Percentiles rank a stretch among this genome's conserved stretches.
Conservation (phyloP, 768 basidiomycete species). For the Pleurotus cornucopiae region DNA sequence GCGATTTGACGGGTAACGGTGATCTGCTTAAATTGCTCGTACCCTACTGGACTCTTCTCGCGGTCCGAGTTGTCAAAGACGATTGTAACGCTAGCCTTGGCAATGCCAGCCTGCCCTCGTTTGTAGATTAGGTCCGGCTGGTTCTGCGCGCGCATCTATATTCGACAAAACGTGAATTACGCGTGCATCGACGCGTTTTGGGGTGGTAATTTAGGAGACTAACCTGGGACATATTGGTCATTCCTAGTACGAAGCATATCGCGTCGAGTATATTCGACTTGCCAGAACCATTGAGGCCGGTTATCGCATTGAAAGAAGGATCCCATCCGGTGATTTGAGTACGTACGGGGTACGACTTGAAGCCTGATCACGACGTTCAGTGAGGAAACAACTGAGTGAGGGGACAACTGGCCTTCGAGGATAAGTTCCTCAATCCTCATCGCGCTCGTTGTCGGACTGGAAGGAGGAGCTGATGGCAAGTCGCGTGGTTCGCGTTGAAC, state of each 20-base stretch:
- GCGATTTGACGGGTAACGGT: conserved; percentile 96
- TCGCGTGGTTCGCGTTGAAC: neutral
- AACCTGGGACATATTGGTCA: conserved; percentile 95
- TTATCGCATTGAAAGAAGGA: conserved; percentile 97
- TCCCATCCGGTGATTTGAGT: conserved; percentile 98
- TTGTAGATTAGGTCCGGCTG: conserved; percentile 99
- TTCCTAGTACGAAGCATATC: conserved; percentile 97
- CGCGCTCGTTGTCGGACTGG: neutral
- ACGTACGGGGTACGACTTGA: conserved; percentile 96
- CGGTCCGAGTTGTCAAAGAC: conserved; percentile 97
- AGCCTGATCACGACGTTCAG: conserved; percentile 47
- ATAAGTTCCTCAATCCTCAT: conserved; percentile 97
- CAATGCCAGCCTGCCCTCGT: conserved; percentile 94
- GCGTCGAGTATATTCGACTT: conserved; percentile 99
- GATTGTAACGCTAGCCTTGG: conserved; percentile 96
- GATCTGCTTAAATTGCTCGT: conserved; percentile 79
- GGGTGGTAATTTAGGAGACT: conserved; percentile 15
- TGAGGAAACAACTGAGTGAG: neutral
- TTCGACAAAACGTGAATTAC: conserved; percentile 11
- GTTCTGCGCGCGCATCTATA: conserved; percentile 89
- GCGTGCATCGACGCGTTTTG: conserved; percentile 7
- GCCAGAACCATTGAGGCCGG: conserved; percentile 91
- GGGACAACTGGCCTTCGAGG: conserved; percentile 64
- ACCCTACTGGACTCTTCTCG: conserved; percentile 76
- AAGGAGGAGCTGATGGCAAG: neutral